These are phyloP conservation scores for Ehretia macrophylla DNA, from an alignment of 257 asterid species.

Conservation along the genomic window DNA sequence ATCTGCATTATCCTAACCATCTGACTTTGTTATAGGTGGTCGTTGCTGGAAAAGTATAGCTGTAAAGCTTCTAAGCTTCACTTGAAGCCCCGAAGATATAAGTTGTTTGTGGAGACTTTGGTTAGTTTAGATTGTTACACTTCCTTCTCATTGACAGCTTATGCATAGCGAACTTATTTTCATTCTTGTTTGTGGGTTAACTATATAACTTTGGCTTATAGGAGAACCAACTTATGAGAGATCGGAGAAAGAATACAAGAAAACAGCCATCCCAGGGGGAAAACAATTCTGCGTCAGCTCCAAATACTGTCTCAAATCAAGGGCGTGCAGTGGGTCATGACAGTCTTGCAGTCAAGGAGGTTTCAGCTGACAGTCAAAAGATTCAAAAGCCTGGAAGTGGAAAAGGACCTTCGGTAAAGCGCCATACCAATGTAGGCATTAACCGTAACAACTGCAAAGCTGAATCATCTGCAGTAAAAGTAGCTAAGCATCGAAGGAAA, in stretches of 20 bases:
- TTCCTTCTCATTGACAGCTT: neutral
- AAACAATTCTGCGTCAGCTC: constrained; percentile 38
- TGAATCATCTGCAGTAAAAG: constrained; percentile 47
- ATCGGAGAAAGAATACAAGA: constrained; percentile 74
- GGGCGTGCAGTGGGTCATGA: constrained; percentile 56
- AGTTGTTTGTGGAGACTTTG: constrained; percentile 88
- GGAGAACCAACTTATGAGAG: constrained; percentile 96
- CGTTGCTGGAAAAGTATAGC: constrained; percentile 93
- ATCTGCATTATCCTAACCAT: constrained; percentile 10
- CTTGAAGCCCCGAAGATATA: constrained; percentile 96
- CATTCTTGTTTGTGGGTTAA: constrained; percentile 17
- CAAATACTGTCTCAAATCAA: constrained; percentile 45
- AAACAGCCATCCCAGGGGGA: constrained; percentile 65
- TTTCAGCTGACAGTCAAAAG: constrained; percentile 75
- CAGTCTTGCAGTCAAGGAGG: constrained; percentile 53
- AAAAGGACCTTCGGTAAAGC: constrained; percentile 67
- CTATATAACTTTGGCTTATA: constrained; percentile 32
- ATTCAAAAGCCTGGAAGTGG: constrained; percentile 65
- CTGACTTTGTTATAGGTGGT: constrained; percentile 69
- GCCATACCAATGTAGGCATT: constrained; percentile 51
- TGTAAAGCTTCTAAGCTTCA: constrained; percentile 99
- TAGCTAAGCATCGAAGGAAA: constrained; percentile 64
- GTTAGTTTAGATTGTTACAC: constrained; percentile 40
- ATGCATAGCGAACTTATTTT: neutral
- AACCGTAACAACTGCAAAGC: constrained; percentile 55